Base-by-base conservation (phyloP, 83 land plant species). In the Thuja plicata region DNA sequence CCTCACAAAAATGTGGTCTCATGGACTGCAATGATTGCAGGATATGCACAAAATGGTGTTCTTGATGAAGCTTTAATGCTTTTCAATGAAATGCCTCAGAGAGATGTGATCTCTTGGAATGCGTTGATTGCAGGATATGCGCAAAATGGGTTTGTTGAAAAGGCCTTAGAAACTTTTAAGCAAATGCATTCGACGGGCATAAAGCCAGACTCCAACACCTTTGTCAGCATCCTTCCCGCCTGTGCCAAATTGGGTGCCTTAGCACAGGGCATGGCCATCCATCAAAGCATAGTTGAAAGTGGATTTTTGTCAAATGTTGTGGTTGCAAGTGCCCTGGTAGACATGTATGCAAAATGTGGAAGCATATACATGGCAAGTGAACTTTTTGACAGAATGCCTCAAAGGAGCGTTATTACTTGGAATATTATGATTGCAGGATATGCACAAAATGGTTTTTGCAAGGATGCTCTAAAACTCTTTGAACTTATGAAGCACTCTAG, bases 191-290 rank as follows among this genome's bases (percentile, higher is more conserved):
- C 1, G 80, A n/a, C 80, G 37, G 80, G 80, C 15, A 19, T 77
- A 77, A 19, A 77, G 41, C 80, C 80, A 34, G 80, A 77, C 19
- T 37, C 80, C 1, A 77, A 77, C 21, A 38, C 80, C 41, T 77
- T 77, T 77, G 80, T 77, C 80, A 77, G 80, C 38, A 7, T 77
- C 80, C 80, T 77, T 34, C 80, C 80, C 1, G 80, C 80, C 35
- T 35, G 80, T 15, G 80, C 80, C 41, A 77, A 37, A 16, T 77
- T 77, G 80, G 80, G 80, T n/a, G 80, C 80, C 38, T 38, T 77
- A 38, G 41, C 0, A 15, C 80, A 15, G 38, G 80, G 80, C 12
- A 35, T 77, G 80, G 16, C 37, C 16, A 37, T 77, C 80, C 80
- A 77, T 77, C 40, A 77, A 77, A 35, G 38, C 32, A 77, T 77